These are phyloP conservation scores for Phialophora expanda DNA, from an alignment of 2,329 filamentous ascomycete genomes.

Conservation along the genomic window DNA sequence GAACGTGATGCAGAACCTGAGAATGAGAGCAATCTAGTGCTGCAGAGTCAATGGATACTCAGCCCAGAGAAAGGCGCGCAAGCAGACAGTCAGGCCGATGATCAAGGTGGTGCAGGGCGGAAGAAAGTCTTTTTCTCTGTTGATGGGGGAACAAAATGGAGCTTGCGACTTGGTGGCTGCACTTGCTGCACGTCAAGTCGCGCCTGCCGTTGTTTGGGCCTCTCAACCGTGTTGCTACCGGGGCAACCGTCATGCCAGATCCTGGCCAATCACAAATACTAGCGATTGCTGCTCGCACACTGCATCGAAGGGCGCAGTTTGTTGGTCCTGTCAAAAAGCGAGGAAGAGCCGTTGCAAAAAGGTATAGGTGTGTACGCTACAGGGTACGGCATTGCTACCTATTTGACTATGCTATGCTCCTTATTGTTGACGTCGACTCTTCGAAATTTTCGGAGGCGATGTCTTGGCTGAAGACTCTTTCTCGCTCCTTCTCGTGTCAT, in stretches of 20 bases:
- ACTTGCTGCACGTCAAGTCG: conserved; percentile 17
- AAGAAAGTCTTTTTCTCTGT: conserved; percentile 4
- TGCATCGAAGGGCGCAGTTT: too few species aligned
- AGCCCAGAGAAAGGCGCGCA: background rate
- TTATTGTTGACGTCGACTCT: background rate
- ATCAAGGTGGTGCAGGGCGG: background rate
- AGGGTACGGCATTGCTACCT: background rate
- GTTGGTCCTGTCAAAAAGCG: too few species aligned
- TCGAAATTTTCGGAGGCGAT: too few species aligned
- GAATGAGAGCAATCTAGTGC: conserved; percentile 10
- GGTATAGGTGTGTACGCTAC: background rate
- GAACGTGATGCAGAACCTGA: conserved; percentile 7
- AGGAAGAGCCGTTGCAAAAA: background rate
- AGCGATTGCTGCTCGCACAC: background rate
- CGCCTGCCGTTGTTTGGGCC: conserved; percentile 19
- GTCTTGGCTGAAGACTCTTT: background rate
- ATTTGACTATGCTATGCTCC: background rate
- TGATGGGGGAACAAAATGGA: conserved; percentile 16
- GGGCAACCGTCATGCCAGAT: conserved; percentile 14
- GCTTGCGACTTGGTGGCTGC: conserved; percentile 6
- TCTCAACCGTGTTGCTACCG: conserved; percentile 8
- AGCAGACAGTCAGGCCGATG: conserved; percentile 2
- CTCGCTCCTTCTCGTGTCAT: background rate
- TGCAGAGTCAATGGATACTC: conserved; percentile 8
- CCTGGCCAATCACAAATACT: background rate